Conservation (phyloP, 495 filamentous ascomycete genomes). For the Penicillium flavigenum region DNA sequence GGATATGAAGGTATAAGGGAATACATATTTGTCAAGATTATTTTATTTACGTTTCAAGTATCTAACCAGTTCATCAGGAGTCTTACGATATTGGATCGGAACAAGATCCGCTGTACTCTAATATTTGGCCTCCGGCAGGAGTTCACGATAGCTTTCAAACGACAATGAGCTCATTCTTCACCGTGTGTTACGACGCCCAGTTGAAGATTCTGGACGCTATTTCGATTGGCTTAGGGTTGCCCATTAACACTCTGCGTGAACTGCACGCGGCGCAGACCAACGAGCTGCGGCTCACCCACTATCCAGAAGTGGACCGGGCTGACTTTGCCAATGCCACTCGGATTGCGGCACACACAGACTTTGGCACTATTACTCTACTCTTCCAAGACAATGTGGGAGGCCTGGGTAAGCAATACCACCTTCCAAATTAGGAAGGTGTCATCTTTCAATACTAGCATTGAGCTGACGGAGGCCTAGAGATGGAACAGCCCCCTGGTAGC, state of each 20-base stretch:
- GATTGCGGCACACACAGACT: constrained; percentile 30
- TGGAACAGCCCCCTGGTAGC: not conserved
- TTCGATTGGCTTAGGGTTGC: not conserved
- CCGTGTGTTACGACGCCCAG: not conserved
- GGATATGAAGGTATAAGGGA: not conserved
- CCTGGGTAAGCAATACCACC: constrained; percentile 17
- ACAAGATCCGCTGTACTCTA: not conserved
- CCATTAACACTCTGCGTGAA: not conserved
- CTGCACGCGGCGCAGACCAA: constrained; percentile 1
- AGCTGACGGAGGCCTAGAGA: no score
- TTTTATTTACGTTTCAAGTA: no score
- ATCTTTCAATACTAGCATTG: not conserved
- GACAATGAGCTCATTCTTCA: not conserved
- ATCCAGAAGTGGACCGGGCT: not conserved
- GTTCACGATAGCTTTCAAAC: not conserved
- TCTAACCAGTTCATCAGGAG: no score
- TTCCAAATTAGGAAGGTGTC: not conserved
- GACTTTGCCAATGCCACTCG: constrained; percentile 3
- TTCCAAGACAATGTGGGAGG: constrained; percentile 40
- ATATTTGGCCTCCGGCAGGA: not conserved
- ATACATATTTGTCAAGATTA: no score
- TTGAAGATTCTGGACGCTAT: not conserved
- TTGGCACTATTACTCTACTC: constrained; percentile 40
- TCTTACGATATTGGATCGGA: not conserved
- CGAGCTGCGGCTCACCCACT: constrained; percentile 23